Evolutionary conservation across 805 yeast genomes (phyloP), one percentile per base, ranked within the genome.

Genomic region (Lipomyces oligophaga): DNA sequence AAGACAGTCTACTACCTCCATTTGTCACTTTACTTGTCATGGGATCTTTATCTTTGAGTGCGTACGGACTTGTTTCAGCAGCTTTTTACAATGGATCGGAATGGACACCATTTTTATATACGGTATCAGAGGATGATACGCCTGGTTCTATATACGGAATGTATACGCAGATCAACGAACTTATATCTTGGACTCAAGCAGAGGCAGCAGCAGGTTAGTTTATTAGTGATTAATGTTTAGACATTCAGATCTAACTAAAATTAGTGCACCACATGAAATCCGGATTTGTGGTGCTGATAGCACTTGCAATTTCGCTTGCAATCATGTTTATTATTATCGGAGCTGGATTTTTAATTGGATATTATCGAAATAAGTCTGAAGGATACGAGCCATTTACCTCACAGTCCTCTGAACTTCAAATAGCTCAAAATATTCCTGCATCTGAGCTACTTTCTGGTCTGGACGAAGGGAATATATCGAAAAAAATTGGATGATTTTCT

Each of bases 231-330:
- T 31, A 6, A 8, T 13, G 7, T 39, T 32, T 6, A 27, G 5
- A 21, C 19, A 43, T n/a, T 7, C 26, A 27, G 16, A 31, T 28
- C 38, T 41, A 5, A 15, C 27, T 36, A 7, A 19, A 11, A 22
- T 11, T 38, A 40, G 54, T 39, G 32, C 44, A 56, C 13, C 50
- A 57, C 45, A 67, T 74, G 64, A 64, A 71, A 10, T 62, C 77
- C 18, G 89, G 93, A 0, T 81, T 74, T 57, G 80, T 83, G 24
- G 87, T 81, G 3, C 73, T 85, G 24, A 75, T 83, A 35, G 78
- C 84, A 0, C 70, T 81, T 34, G 93, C 88, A 0, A 68, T 81
- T 44, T 79, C 90, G 0, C 56, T 84, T 26, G 85, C 73, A 1
- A 66, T 79, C 13, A 66, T 72, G 54, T 54, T 67, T 26, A 44